A percentile compares a stretch with the other conserved stretches of the same genome.
Conservation (phyloP, 306 rosid species). For the Fragaria iinumae region DNA sequence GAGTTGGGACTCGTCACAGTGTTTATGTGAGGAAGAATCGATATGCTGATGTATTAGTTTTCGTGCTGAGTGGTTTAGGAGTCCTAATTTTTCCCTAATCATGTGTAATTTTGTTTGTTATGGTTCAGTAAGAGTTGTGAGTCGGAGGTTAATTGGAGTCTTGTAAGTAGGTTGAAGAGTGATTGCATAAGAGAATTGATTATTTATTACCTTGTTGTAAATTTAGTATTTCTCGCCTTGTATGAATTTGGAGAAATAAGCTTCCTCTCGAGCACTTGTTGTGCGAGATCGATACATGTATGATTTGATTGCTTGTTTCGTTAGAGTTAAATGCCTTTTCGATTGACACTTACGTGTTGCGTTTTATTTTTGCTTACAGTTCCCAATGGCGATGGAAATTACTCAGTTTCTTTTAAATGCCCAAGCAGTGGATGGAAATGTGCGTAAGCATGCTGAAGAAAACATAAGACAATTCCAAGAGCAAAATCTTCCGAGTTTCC, state of each 20-base stretch:
- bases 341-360: neutral
- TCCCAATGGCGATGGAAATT: constrained; percentile 81
- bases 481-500: constrained; percentile 80
- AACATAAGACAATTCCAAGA: constrained; percentile 80
- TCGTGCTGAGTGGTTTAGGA: neutral
- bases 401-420: constrained; percentile 90
- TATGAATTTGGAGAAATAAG: constrained; percentile 1
- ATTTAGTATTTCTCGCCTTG: neutral
- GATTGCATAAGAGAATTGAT: neutral
- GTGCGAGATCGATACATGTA: neutral
- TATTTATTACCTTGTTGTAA: neutral
- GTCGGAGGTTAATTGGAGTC: neutral
- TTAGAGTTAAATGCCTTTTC: neutral
- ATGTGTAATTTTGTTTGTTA: neutral
- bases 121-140: neutral
- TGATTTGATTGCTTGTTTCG: neutral
- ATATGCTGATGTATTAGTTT: neutral
- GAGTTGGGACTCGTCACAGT: neutral
- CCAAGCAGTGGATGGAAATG: constrained; percentile 71
- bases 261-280: neutral
- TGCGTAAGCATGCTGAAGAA: constrained; percentile 86
- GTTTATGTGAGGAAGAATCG: neutral
- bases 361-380: constrained; percentile 22
- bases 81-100: neutral
- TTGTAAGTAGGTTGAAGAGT: neutral